Evolutionary conservation across 1,284 basidiomycete species (phyloP).

Genomic region (Papiliotrema flavescens): DNA sequence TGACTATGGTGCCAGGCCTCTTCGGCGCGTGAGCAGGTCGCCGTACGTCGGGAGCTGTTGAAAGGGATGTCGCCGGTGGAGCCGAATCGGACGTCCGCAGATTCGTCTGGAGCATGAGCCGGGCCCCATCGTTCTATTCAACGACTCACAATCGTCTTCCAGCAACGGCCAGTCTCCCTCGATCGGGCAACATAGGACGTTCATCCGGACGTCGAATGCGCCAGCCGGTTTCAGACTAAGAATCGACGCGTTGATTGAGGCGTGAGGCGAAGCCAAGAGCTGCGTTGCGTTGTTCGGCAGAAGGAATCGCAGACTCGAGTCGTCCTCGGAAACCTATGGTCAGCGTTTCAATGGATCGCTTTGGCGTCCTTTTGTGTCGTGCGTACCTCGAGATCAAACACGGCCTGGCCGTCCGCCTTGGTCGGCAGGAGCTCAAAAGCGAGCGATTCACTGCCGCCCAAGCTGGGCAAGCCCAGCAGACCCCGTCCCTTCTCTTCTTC

Average conservation of each 20-base stretch:
- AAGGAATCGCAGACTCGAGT: conserved; percentile 32
- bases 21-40: conserved; percentile 38
- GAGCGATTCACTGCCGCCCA: conserved; percentile 12
- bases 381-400: conserved; percentile 41
- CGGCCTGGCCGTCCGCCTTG: conserved; percentile 12
- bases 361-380: too few relatives aligned
- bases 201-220: conserved; percentile 40
- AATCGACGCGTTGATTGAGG: conserved; percentile 19
- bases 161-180: conserved; percentile 47
- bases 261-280: conserved; percentile 21
- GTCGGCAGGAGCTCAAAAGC: conserved; percentile 27
- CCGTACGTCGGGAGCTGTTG: conserved; percentile 37
- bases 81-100: conserved; percentile 44
- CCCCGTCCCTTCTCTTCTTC: conserved; percentile 40
- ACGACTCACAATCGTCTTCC: conserved; percentile 41
- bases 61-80: conserved; percentile 43
- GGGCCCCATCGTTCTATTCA: background rate
- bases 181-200: conserved; percentile 44
- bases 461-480: conserved; percentile 27
- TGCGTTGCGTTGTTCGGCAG: conserved; percentile 30
- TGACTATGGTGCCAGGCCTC: conserved; percentile 10
- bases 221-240: conserved; percentile 22
- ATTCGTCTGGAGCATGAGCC: conserved; percentile 27
- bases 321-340: conserved; percentile 30
- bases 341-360: background rate